Evolutionary conservation across 2,329 filamentous ascomycete genomes (phyloP).

Genomic region (Aspergillus piperis): DNA sequence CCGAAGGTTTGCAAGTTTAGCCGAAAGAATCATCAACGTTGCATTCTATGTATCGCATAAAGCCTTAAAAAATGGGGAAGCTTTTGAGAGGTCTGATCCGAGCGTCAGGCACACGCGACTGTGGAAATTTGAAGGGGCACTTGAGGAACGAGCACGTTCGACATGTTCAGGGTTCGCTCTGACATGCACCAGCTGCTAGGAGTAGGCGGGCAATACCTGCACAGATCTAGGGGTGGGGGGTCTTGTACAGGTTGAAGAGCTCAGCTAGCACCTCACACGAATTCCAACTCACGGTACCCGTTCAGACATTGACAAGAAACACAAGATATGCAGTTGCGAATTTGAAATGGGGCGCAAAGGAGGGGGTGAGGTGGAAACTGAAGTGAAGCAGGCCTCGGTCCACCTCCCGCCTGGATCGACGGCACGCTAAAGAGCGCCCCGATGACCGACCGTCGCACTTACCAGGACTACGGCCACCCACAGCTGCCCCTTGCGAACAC

Average conservation of each 20-base stretch:
- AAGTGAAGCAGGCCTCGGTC: slow-evolving; percentile 13
- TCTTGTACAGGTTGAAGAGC: slow-evolving; percentile 8
- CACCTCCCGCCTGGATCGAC: slow-evolving; percentile 11
- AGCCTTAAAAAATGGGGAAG: neutral
- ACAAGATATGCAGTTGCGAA: neutral
- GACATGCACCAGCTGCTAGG: slow-evolving; percentile 16
- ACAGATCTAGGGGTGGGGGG: slow-evolving; percentile 8
- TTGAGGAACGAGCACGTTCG: slow-evolving; percentile 20
- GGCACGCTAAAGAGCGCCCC: slow-evolving; percentile 10
- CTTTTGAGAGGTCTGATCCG: slow-evolving; percentile 1
- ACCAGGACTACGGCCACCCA: neutral
- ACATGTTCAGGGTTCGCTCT: slow-evolving; percentile 25
- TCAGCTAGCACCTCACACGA: slow-evolving; percentile 1
- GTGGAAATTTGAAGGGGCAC: slow-evolving; percentile 16
- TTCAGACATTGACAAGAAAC: neutral
- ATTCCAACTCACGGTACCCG: neutral
- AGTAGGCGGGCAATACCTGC: slow-evolving; percentile 11
- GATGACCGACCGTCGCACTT: neutral
- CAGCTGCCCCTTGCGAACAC: neutral
- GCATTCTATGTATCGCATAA: slow-evolving; percentile 17
- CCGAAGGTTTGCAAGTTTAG: slow-evolving; percentile 8
- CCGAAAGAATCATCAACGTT: neutral
- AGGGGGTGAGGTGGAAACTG: slow-evolving; percentile 8
- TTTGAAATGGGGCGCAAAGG: slow-evolving; percentile 1
- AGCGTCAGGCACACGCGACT: slow-evolving; percentile 14